phyloP scores from a whole-genome alignment of 2,329 filamentous ascomycete species.

The Colletotrichum abscissum region DNA sequence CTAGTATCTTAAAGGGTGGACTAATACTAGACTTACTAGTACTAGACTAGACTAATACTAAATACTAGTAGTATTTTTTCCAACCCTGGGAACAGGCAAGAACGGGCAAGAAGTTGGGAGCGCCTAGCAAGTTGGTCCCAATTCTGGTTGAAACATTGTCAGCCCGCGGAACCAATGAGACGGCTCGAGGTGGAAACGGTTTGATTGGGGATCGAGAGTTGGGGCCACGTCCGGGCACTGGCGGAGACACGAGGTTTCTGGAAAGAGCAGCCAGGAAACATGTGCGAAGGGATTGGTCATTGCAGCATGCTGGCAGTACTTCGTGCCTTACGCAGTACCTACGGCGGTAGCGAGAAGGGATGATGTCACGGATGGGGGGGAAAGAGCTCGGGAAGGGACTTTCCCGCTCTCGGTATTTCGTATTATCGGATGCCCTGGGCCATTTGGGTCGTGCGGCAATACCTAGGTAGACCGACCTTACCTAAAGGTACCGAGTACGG shows the following conservation, averaged over 20 bases:
- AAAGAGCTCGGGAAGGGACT: neutral
- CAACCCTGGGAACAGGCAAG: slow-evolving; percentile 20
- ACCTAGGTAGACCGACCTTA: no score
- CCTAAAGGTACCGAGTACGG: no score
- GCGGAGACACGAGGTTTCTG: slow-evolving; percentile 33
- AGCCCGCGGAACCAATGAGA: slow-evolving; percentile 21
- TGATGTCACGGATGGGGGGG: slow-evolving; percentile 28
- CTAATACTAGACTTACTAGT: no score
- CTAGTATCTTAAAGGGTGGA: no score
- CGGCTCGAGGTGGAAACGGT: slow-evolving; percentile 28
- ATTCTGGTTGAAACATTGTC: slow-evolving; percentile 34
- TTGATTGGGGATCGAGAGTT: slow-evolving; percentile 28
- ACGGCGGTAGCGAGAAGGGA: slow-evolving; percentile 3
- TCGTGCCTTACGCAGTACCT: no score
- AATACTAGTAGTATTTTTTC: no score
- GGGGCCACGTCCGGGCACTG: slow-evolving; percentile 25
- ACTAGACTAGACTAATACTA: no score
- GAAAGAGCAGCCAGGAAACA: slow-evolving; percentile 27
- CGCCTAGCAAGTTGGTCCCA: slow-evolving; percentile 11
- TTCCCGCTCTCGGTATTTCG: neutral
- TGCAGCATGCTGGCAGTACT: no score
- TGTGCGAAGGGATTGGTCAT: slow-evolving; percentile 17
- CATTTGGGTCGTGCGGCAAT: neutral
- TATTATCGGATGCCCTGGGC: slow-evolving; percentile 1
- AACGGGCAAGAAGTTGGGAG: slow-evolving; percentile 7